Percentiles rank a stretch among this genome's conserved stretches.
Conservation (phyloP, 305 asterid genomes). For the Solanum hybrid region DNA sequence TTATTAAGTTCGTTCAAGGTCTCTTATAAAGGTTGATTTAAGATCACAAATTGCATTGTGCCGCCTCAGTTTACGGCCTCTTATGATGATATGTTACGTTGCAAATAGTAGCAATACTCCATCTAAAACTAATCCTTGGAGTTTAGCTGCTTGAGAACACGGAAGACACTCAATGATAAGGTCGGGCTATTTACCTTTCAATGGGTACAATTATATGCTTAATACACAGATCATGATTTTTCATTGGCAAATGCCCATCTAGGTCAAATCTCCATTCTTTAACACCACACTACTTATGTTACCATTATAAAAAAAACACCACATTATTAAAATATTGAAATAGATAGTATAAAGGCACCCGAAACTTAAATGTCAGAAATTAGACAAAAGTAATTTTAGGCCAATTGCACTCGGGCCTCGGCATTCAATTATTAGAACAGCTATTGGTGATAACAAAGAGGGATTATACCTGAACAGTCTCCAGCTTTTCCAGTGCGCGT, state of each 20-base stretch:
- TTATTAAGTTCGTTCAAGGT: not conserved
- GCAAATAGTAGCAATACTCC: not conserved
- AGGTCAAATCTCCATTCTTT: not conserved
- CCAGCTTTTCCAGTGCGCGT: slow-evolving; percentile 32
- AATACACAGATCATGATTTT: not conserved
- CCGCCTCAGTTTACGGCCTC: not conserved
- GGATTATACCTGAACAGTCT: slow-evolving; percentile 10
- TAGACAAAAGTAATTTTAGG: not conserved
- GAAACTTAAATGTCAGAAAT: not conserved
- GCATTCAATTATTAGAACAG: not conserved
- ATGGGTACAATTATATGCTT: not conserved
- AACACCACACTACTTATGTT: not conserved
- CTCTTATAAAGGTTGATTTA: not conserved
- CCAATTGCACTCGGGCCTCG: not conserved
- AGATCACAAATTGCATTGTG: not conserved
- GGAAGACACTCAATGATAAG: not conserved
- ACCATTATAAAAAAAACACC: not conserved
- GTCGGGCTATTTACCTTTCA: not conserved
- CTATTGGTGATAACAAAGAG: not conserved
- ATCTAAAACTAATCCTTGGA: not conserved
- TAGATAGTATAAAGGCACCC: not conserved
- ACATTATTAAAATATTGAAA: not conserved
- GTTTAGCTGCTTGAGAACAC: not conserved
- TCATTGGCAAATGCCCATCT: not conserved
- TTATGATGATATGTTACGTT: not conserved